A percentile compares a stretch with the other conserved stretches of the same genome.
Evolutionary conservation across 306 rosid genomes (phyloP).

Genomic region (Fragaria nilgerrensis): DNA sequence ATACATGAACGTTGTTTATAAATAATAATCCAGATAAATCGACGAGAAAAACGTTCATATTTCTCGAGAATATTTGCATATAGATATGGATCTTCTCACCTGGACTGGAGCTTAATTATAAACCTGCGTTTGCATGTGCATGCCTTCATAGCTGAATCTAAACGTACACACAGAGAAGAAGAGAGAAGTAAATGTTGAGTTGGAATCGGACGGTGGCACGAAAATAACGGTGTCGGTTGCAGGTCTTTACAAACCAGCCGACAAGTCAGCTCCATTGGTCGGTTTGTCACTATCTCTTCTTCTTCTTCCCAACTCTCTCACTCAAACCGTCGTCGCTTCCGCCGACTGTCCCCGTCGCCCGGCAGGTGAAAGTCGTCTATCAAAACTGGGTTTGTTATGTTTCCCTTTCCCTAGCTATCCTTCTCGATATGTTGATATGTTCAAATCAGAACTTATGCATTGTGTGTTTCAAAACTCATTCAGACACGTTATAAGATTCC

Average conservation of each 20-base stretch:
- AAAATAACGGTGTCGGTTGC: slow-evolving; percentile 13
- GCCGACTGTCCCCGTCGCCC: not conserved
- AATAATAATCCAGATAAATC: not conserved
- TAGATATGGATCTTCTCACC: not conserved
- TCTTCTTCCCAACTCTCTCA: too few species aligned
- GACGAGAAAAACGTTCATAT: slow-evolving; percentile 3
- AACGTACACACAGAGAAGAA: not conserved
- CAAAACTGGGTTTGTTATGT: not conserved
- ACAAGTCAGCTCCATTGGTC: slow-evolving; percentile 15
- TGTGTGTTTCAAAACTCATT: not conserved
- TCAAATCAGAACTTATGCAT: not conserved
- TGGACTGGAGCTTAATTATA: not conserved
- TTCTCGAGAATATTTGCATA: not conserved
- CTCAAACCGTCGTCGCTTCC: not conserved
- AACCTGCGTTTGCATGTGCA: not conserved
- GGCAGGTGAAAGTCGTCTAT: not conserved
- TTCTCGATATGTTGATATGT: not conserved
- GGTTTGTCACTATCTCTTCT: slow-evolving; percentile 23
- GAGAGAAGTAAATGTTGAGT: not conserved
- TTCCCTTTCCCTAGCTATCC: not conserved
- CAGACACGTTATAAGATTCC: not conserved
- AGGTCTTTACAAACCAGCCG: not conserved
- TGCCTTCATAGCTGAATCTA: not conserved
- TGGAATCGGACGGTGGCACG: not conserved
- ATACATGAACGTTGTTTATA: not conserved